Percentiles rank a stretch among this genome's conserved stretches.
Conservation (phyloP, 2,329 filamentous ascomycete species). For the Tetracladium maxilliforme region DNA sequence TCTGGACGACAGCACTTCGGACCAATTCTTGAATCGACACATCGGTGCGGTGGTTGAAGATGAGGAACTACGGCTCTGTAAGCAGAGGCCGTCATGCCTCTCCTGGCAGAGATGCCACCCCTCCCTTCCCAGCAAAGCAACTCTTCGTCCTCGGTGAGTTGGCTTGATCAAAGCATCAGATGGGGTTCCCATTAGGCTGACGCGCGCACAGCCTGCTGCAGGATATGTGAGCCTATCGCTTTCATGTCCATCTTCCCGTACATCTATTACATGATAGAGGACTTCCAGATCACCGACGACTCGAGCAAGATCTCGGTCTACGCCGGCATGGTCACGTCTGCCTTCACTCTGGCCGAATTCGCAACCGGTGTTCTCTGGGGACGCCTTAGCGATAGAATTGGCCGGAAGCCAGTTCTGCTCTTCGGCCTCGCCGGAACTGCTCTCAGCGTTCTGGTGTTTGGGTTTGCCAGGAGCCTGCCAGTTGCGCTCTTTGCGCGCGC, state of each 20-base stretch:
- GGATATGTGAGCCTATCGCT: conserved; percentile 95
- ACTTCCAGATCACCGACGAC: conserved; percentile 73
- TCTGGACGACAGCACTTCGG: too few species aligned
- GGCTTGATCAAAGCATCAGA: too few species aligned
- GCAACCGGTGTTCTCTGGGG: conserved; percentile 89
- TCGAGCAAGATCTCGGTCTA: conserved; percentile 76
- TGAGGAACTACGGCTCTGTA: too few species aligned
- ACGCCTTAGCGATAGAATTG: conserved; percentile 77
- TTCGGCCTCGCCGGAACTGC: conserved; percentile 84
- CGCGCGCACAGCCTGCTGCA: conserved; percentile 71
- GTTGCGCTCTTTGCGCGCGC: conserved; percentile 79
- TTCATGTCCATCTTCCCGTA: conserved; percentile 99
- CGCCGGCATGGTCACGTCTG: conserved; percentile 88
- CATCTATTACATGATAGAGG: conserved; percentile 93
- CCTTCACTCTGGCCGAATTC: conserved; percentile 93
- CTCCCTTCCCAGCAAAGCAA: too few species aligned
- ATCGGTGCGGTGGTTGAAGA: too few species aligned
- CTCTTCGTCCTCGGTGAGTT: too few species aligned
- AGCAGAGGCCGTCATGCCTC: too few species aligned
- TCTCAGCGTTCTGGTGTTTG: conserved; percentile 83
- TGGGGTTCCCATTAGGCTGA: too few species aligned
- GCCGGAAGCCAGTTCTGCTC: conserved; percentile 82
- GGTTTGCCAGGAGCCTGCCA: conserved; percentile 70
- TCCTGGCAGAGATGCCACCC: too few species aligned
- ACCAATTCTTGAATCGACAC: too few species aligned